A percentile compares a stretch with the other conserved stretches of the same genome.
phyloP scores from a whole-genome alignment of 257 asterid species.

The Jaltomata sinuosa region DNA sequence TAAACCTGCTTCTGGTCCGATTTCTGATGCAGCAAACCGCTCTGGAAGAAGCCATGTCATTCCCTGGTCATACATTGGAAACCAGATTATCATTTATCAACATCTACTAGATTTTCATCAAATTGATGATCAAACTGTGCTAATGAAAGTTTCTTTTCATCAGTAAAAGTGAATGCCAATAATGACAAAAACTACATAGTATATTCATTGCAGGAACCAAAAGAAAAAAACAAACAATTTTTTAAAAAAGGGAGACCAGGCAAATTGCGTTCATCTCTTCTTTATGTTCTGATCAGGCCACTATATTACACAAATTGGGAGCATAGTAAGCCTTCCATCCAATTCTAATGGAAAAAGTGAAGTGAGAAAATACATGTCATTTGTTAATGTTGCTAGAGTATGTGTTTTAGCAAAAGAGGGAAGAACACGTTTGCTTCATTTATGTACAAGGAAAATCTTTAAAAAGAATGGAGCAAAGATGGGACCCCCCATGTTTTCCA shows the following conservation, averaged over 20 bases:
- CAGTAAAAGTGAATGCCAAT: background rate
- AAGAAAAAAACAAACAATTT: background rate
- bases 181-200: background rate
- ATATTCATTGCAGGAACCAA: background rate
- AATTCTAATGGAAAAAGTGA: background rate
- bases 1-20: conserved; percentile 98
- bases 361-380: background rate
- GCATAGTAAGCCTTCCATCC: background rate
- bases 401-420: background rate
- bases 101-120: background rate
- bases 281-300: background rate
- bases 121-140: background rate
- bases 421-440: background rate
- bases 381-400: background rate
- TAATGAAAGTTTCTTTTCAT: background rate
- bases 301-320: background rate
- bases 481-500: background rate
- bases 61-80: conserved; percentile 49
- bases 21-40: conserved; percentile 93
- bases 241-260: background rate
- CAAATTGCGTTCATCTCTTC: background rate
- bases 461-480: background rate
- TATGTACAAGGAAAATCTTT: background rate
- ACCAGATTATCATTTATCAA: background rate
- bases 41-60: conserved; percentile 98